These are phyloP conservation scores for Verticillium nubilum DNA, from an alignment of 2,329 filamentous ascomycete species.

Conservation along the genomic window DNA sequence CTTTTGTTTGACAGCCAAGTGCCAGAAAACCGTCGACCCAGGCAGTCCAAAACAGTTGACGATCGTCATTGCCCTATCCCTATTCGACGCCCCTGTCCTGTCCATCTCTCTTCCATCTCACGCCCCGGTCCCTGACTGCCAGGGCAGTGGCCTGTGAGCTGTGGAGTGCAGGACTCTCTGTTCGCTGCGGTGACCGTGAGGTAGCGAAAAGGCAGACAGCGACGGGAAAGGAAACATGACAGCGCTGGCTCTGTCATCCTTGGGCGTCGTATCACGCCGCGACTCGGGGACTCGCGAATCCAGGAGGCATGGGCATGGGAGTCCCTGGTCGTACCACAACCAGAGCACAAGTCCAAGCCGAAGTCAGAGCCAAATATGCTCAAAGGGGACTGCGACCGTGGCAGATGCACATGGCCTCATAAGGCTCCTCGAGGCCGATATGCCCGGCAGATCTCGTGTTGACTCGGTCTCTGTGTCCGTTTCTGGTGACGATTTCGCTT, in stretches of 20 bases:
- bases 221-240: not conserved
- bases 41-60: not conserved
- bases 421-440: slow-evolving; percentile 11
- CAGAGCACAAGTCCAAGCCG: not conserved
- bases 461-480: not conserved
- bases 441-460: slow-evolving; percentile 2
- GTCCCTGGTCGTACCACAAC: not conserved
- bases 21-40: not conserved
- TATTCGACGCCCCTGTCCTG: not conserved
- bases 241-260: not conserved
- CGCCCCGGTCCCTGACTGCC: not conserved
- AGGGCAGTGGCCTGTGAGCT: not conserved
- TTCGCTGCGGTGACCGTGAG: not conserved
- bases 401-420: slow-evolving; percentile 9
- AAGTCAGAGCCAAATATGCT: not conserved
- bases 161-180: not conserved
- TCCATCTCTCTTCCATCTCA: not conserved
- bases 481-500: not conserved
- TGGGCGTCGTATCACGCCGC: not conserved
- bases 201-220: not conserved
- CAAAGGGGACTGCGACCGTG: not conserved
- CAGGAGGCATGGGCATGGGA: not conserved
- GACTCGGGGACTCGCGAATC: not conserved
- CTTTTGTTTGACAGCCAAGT: not conserved
- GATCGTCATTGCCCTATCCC: not conserved